Evolutionary conservation across 2,329 filamentous ascomycete genomes (phyloP).

Genomic region (Paecilomyces dactylethromorphus): DNA sequence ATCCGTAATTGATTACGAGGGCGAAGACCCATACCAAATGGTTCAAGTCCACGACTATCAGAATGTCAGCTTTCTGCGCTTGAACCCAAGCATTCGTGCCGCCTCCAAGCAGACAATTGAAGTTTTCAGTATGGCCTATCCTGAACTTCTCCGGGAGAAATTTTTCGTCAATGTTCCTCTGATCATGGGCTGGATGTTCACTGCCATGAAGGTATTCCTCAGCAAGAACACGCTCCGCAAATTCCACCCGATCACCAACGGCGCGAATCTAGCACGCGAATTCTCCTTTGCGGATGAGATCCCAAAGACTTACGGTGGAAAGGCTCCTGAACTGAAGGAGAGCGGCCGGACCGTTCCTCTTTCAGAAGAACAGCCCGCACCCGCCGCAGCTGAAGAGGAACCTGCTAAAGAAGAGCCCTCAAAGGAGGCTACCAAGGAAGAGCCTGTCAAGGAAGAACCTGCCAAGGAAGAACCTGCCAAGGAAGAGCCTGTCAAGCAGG

Average conservation of each 20-base stretch:
- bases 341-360: slow-evolving; percentile 24
- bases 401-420: slow-evolving; percentile 5
- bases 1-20: slow-evolving; percentile 56
- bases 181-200: slow-evolving; percentile 84
- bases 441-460: slow-evolving; percentile 8
- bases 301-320: slow-evolving; percentile 74
- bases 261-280: slow-evolving; percentile 60
- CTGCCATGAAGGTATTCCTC: slow-evolving; percentile 68
- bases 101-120: slow-evolving; percentile 76
- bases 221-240: slow-evolving; percentile 69
- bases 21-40: slow-evolving; percentile 78
- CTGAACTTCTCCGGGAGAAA: slow-evolving; percentile 82
- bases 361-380: slow-evolving; percentile 15
- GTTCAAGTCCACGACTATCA: slow-evolving; percentile 92
- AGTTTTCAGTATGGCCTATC: slow-evolving; percentile 74
- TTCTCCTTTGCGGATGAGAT: slow-evolving; percentile 58
- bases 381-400: slow-evolving; percentile 3
- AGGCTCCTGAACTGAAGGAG: slow-evolving; percentile 48
- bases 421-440: slow-evolving; percentile 12
- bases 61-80: slow-evolving; percentile 76
- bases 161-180: slow-evolving; percentile 93
- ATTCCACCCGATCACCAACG: slow-evolving; percentile 71
- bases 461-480: slow-evolving; percentile 13
- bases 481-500: slow-evolving; percentile 1
- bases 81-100: slow-evolving; percentile 68